Base-by-base conservation (phyloP, 202 grass and related monocot genomes). In the Setaria viridis region DNA sequence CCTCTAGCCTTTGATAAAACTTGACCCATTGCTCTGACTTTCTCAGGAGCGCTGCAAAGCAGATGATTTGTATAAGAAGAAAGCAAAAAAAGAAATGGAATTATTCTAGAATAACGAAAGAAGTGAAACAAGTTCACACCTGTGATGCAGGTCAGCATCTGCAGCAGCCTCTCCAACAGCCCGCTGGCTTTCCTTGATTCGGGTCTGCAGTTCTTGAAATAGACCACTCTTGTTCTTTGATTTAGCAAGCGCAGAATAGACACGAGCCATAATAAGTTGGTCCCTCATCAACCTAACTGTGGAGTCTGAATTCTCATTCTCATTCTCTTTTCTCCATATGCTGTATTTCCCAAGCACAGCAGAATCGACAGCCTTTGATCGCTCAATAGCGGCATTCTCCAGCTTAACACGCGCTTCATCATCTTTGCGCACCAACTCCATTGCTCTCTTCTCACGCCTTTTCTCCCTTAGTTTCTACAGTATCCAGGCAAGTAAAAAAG, bases 201-300 rank as follows among this genome's bases (percentile, higher is more conserved):
- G 76, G 58, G 50, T 94, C 74, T 89, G 91, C 41, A 99, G 77
- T 82, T 99, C 90, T 85, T 91, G 93, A 80, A 85, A 95, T 56
- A 96, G 85, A 85, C 82, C 88, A 74, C 47, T 87, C 57, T 91
- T 95, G 82, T 88, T 87, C 76, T 91, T 94, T 73, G 90, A 92
- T 88, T 92, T 95, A 62, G 96, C 86, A 82, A 99, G 81, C 2
- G 85, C 49, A 15, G 84, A 90, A 83, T 96, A 99, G 67, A 99
- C 96, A 64, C 93, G 88, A 29, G 96, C 96, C 96, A 99, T 99
- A 62, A 99, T 99, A 63, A 99, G 83, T 76, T 99, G 96, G 90
- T 99, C 93, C 80, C 96, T 91, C 91, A 99, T 99, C 76, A 99
- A 82, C 77, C 96, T 94, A 89, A 99, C 96, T 39, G 90, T 95